phyloP scores from a whole-genome alignment of 2,329 filamentous ascomycete genomes.

The Alternaria brassicae region DNA sequence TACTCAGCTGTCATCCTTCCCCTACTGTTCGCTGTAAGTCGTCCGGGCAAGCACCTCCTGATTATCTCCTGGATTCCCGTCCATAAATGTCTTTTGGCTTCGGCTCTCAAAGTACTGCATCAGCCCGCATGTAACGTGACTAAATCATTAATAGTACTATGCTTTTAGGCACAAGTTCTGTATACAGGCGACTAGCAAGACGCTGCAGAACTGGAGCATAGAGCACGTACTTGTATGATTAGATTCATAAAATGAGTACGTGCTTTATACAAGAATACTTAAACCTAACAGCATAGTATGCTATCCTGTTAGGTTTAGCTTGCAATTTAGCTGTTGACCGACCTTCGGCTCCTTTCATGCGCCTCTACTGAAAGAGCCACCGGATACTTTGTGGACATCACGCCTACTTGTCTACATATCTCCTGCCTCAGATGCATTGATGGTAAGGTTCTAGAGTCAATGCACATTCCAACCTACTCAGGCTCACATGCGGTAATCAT shows the following conservation, averaged over 20 bases:
- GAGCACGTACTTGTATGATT: too few species aligned
- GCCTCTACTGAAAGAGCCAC: not conserved
- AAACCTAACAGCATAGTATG: too few species aligned
- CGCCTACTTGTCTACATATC: slow-evolving; percentile 6
- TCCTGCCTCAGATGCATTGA: not conserved
- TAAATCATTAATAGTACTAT: slow-evolving; percentile 14
- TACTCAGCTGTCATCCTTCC: slow-evolving; percentile 26
- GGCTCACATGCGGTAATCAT: slow-evolving; percentile 13
- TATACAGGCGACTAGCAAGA: too few species aligned
- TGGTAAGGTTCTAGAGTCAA: not conserved
- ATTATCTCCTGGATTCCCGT: not conserved
- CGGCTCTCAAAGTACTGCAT: slow-evolving; percentile 5
- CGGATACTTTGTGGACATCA: slow-evolving; percentile 1
- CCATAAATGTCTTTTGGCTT: not conserved
- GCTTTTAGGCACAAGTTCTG: too few species aligned
- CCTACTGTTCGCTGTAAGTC: slow-evolving; percentile 10
- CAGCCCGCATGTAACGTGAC: slow-evolving; percentile 20
- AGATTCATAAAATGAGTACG: too few species aligned
- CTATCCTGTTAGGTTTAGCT: too few species aligned
- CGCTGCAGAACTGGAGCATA: too few species aligned
- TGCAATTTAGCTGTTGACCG: too few species aligned
- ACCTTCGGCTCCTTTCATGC: not conserved
- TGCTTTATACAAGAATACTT: too few species aligned
- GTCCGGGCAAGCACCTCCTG: slow-evolving; percentile 3
- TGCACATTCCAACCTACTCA: slow-evolving; percentile 15